A percentile compares a stretch with the other conserved stretches of the same genome.
Conservation (phyloP, 2,329 filamentous ascomycete species). For the Penicillium sp. region DNA sequence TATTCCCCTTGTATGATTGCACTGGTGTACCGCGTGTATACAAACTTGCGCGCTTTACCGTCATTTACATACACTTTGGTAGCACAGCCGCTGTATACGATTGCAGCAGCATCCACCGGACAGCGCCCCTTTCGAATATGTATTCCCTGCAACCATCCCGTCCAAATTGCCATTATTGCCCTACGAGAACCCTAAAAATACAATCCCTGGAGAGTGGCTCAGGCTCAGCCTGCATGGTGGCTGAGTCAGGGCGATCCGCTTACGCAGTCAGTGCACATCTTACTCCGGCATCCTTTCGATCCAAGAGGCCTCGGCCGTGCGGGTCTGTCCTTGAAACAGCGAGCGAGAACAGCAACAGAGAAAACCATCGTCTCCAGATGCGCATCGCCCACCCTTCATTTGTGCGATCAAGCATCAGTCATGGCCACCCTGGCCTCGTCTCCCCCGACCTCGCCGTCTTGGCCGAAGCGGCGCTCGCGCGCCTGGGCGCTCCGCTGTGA, state of each 20-base stretch:
- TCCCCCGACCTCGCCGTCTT: slow-evolving; percentile 40
- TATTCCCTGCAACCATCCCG: no score
- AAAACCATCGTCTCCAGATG: slow-evolving; percentile 14
- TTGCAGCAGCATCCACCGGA: no score
- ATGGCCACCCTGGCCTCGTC: slow-evolving; percentile 43
- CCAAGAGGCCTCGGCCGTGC: slow-evolving; percentile 6
- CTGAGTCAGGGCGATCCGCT: slow-evolving; percentile 16
- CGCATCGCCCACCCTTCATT: slow-evolving; percentile 7
- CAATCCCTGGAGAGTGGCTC: no score
- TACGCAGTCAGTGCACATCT: slow-evolving; percentile 13
- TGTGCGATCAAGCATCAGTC: slow-evolving; percentile 12
- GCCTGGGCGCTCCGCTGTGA: slow-evolving; percentile 58
- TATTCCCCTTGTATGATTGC: background rate
- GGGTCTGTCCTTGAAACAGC: slow-evolving; percentile 6
- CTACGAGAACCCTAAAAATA: no score
- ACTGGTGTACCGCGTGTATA: no score
- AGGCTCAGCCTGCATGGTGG: slow-evolving; percentile 17
- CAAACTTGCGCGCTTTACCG: no score
- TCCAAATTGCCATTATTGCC: no score
- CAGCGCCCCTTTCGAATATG: no score
- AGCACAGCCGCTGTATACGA: no score
- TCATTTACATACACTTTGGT: no score
- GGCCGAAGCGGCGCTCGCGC: slow-evolving; percentile 42
- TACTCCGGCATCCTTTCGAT: no score
- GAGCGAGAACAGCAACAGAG: no score